These are phyloP conservation scores for Hemileccinum rubropunctum DNA, from an alignment of 768 basidiomycete species.

Conservation along the genomic window DNA sequence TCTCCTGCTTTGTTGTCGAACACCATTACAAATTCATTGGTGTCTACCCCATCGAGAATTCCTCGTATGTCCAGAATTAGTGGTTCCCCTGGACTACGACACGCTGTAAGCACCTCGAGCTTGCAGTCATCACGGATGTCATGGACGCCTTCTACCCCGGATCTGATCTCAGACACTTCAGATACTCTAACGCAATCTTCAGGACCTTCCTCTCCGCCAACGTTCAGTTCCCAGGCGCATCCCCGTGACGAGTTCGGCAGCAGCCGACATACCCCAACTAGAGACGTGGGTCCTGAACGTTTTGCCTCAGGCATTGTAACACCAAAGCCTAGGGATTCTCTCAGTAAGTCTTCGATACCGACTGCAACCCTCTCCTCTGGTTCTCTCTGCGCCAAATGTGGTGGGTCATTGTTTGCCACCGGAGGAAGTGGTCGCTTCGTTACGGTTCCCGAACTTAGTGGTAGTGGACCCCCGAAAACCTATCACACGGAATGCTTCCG, in stretches of 20 bases:
- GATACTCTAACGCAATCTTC: conserved; percentile 56
- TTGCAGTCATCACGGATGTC: conserved; percentile 25
- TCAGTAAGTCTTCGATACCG: conserved; percentile 26
- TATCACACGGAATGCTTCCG: conserved; percentile 79
- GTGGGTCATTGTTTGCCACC: conserved; percentile 52
- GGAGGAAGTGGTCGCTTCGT: conserved; percentile 64
- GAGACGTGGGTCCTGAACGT: conserved; percentile 7
- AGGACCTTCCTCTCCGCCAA: conserved; percentile 51
- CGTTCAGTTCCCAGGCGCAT: conserved; percentile 32
- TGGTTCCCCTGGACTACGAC: conserved; percentile 28
- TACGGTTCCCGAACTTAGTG: conserved; percentile 56
- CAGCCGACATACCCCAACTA: conserved; percentile 3
- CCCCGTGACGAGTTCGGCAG: conserved; percentile 9
- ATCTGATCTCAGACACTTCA: conserved; percentile 58
- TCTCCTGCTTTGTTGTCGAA: conserved; percentile 14
- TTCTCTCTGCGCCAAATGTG: conserved; percentile 60
- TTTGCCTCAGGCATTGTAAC: conserved; percentile 25
- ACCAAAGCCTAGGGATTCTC: conserved; percentile 26
- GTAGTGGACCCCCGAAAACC: conserved; percentile 45
- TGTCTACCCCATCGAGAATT: conserved; percentile 25
- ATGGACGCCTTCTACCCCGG: conserved; percentile 52
- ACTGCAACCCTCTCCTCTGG: conserved; percentile 36
- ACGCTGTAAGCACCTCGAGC: conserved; percentile 28
- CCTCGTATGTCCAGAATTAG: conserved; percentile 24
- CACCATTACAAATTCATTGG: conserved; percentile 6